These are phyloP conservation scores for Akanthomyces uredinophilus DNA, from an alignment of 2,329 filamentous ascomycete genomes.

Conservation along the genomic window DNA sequence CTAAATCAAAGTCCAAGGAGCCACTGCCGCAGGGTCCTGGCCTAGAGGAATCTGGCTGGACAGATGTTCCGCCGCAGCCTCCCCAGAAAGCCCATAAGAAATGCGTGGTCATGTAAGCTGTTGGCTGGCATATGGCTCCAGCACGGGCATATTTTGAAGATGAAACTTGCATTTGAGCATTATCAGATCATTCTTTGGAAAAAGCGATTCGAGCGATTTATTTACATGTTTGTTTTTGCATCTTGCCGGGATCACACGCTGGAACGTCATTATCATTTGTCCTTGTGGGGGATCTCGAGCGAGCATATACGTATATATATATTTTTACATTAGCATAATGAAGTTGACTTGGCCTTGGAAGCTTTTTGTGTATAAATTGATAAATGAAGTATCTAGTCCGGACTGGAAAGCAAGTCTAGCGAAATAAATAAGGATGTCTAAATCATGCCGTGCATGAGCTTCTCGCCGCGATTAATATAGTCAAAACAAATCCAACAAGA, in stretches of 20 bases:
- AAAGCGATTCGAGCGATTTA: slow-evolving; percentile 7
- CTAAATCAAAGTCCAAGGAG: slow-evolving; percentile 36
- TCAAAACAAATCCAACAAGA: not conserved
- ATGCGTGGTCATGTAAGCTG: slow-evolving; percentile 46
- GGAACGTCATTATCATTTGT: not conserved
- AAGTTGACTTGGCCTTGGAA: not conserved
- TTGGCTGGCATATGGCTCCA: not conserved
- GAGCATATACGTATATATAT: not conserved
- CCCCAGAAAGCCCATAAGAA: slow-evolving; percentile 36
- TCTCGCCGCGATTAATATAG: not conserved
- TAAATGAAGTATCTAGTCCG: not conserved
- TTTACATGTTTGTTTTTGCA: slow-evolving; percentile 4
- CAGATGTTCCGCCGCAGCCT: slow-evolving; percentile 39
- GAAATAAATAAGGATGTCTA: not conserved
- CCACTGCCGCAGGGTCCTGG: slow-evolving; percentile 15
- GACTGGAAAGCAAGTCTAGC: not conserved
- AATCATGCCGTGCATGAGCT: not conserved
- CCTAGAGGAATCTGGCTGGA: slow-evolving; percentile 42
- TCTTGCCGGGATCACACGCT: not conserved
- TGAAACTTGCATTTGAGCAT: slow-evolving; percentile 1
- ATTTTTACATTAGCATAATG: not conserved
- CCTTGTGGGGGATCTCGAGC: not conserved
- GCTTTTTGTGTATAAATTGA: not conserved
- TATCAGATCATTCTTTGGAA: not conserved
- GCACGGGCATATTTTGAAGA: not conserved